phyloP scores from a whole-genome alignment of 345 rosid species.

The Physaria fendleri region DNA sequence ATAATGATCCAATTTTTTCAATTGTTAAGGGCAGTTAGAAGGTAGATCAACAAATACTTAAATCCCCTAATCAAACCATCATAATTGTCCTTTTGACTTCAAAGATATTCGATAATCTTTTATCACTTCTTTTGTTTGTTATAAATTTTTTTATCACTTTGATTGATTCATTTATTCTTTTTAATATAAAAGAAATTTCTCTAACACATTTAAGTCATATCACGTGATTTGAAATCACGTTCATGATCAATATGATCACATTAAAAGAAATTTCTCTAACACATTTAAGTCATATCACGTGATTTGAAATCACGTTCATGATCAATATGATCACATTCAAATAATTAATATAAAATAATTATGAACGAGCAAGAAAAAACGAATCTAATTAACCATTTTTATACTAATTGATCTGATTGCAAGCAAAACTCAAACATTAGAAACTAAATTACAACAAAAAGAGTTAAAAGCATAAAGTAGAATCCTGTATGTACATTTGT shows the following conservation, averaged over 20 bases:
- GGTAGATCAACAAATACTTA: too few species aligned
- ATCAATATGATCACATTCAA: too few species aligned
- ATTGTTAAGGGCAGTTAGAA: too few species aligned
- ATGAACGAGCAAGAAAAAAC: not conserved
- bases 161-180: not conserved
- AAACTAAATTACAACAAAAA: not conserved
- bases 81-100: slow-evolving; percentile 3
- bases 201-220: not conserved
- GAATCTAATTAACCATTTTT: not conserved
- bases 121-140: too few species aligned
- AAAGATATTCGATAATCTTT: not conserved
- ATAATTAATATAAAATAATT: not conserved
- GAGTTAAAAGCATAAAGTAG: not conserved
- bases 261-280: not conserved
- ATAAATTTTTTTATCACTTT: not conserved
- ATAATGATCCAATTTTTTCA: too few species aligned
- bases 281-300: not conserved
- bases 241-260: too few species aligned
- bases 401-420: slow-evolving; percentile 1
- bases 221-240: not conserved
- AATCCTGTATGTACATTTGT: slow-evolving; percentile 39
- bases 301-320: too few species aligned
- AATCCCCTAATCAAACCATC: too few species aligned
- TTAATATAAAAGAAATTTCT: not conserved
- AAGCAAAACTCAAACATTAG: slow-evolving; percentile 12